Percentiles rank a stretch among this genome's conserved stretches.
phyloP scores from a whole-genome alignment of 106 monocot species.

The Dendrobium catenatum region DNA sequence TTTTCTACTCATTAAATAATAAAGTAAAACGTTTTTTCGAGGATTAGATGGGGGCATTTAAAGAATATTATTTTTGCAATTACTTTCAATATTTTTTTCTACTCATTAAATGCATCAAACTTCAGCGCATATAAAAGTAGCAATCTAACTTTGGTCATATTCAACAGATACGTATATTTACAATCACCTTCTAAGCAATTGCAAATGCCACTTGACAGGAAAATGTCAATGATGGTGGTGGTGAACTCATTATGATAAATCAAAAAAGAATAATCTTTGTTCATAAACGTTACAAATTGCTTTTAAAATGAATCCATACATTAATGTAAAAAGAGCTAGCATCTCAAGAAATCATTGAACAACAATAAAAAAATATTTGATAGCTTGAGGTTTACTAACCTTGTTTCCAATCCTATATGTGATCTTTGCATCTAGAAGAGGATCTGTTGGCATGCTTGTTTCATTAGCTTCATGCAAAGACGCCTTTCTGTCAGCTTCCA shows the following conservation, averaged over 20 bases:
- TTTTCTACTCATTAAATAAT: too few relatives aligned
- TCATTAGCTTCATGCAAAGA: constrained; percentile 38
- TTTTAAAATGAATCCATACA: background rate
- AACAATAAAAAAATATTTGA: background rate
- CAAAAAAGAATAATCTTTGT: background rate
- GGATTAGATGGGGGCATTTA: too few relatives aligned
- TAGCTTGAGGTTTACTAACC: constrained; percentile 26
- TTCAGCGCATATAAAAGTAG: too few relatives aligned
- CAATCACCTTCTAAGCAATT: too few relatives aligned
- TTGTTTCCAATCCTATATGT: constrained; percentile 81
- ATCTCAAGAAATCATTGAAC: background rate
- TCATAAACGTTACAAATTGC: background rate
- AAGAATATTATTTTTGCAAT: too few relatives aligned
- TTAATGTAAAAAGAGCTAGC: background rate
- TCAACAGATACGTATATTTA: too few relatives aligned
- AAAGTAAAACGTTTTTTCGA: too few relatives aligned
- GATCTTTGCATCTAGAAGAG: constrained; percentile 44
- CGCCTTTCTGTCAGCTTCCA: constrained; percentile 88
- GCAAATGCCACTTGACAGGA: too few relatives aligned
- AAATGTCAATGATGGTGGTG: too few relatives aligned
- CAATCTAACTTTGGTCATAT: too few relatives aligned
- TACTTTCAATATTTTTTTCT: too few relatives aligned
- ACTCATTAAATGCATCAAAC: too few relatives aligned
- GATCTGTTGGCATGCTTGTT: constrained; percentile 50
- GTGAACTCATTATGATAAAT: background rate